Base-by-base conservation (phyloP, 225 moss, liverwort and hornwort genomes). In the Anthoceros angustus region DNA sequence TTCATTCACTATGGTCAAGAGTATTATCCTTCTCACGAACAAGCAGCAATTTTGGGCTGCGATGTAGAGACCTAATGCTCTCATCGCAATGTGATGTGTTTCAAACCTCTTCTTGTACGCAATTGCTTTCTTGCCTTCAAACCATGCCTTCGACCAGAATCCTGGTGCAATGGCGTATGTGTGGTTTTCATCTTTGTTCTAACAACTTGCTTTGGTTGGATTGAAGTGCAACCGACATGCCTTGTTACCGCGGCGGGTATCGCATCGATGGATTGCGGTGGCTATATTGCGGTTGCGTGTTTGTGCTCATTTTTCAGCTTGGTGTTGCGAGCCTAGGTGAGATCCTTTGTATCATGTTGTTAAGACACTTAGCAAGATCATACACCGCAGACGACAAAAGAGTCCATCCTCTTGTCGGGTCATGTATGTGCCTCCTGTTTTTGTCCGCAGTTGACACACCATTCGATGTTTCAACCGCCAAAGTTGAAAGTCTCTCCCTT, bases 71-170 rank as follows among this genome's bases (percentile, higher is more conserved):
- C 9, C n/a, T n/a, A n/a, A n/a, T 48, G 26, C n/a, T 41, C 40
- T 20, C 32, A 39, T 39, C n/a, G 63, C 21, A 21, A 55, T 16
- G 2, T 41, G 10, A 9, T 66, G 69, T 86, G 23, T 91, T 75
- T 83, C 98, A 41, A 98, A 98, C 76, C 64, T 98, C 42, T 81
- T 79, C 67, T 76, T 98, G n/a, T 98, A 98, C 63, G 85, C 84
- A 39, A 87, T 92, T 69, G 98, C 98, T 43, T 92, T 82, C 8
- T 72, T 83, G 87, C 9, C 92, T 98, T 68, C 85, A 86, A 82
- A 77, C 77, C 42, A 45, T 84, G 32, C 92, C 98, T 62, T 71
- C 89, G 20, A 84, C 82, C 69, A 81, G 86, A 61, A 69, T 69
- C 46, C 89, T 82, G 61, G 86, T 98, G 66, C 83, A 87, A 72